A percentile compares a stretch with the other conserved stretches of the same genome.
Evolutionary conservation across 345 rosid genomes (phyloP).

Genomic region (Adansonia digitata): DNA sequence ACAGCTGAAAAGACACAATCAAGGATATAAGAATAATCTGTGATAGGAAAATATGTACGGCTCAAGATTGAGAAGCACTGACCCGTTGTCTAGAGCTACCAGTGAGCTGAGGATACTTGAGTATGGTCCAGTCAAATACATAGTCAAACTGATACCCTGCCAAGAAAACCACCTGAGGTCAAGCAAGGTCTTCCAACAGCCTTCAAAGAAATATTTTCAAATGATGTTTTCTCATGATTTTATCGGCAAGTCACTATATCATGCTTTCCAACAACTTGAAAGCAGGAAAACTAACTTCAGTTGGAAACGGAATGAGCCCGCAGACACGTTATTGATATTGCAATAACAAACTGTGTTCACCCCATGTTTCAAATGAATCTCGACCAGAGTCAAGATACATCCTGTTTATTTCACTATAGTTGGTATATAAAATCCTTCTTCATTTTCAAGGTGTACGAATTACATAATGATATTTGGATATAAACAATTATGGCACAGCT

Average conservation of each 20-base stretch:
- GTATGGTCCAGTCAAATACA: slow-evolving; percentile 55
- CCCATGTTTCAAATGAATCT: neutral
- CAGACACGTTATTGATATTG: neutral
- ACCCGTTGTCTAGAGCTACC: slow-evolving; percentile 40
- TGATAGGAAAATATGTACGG: neutral
- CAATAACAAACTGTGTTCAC: neutral
- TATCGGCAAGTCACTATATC: neutral
- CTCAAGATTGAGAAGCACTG: slow-evolving; percentile 11
- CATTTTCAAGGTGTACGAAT: neutral
- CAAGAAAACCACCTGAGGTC: slow-evolving; percentile 4
- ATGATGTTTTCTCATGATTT: neutral
- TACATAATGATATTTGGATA: neutral
- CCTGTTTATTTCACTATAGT: neutral
- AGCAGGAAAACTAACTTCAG: neutral
- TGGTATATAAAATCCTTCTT: neutral
- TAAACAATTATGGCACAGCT: neutral
- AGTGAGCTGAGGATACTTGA: slow-evolving; percentile 53
- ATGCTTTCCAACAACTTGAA: slow-evolving; percentile 7
- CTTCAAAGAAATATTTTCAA: neutral
- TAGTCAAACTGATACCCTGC: slow-evolving; percentile 53
- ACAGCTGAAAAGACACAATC: slow-evolving; percentile 17
- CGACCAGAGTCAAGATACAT: neutral
- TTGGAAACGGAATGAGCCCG: neutral
- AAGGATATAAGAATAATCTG: neutral
- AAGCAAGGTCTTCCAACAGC: neutral